Evolutionary conservation across 768 basidiomycete genomes (phyloP).

Genomic region (Brasilioporus rufonigricans): DNA sequence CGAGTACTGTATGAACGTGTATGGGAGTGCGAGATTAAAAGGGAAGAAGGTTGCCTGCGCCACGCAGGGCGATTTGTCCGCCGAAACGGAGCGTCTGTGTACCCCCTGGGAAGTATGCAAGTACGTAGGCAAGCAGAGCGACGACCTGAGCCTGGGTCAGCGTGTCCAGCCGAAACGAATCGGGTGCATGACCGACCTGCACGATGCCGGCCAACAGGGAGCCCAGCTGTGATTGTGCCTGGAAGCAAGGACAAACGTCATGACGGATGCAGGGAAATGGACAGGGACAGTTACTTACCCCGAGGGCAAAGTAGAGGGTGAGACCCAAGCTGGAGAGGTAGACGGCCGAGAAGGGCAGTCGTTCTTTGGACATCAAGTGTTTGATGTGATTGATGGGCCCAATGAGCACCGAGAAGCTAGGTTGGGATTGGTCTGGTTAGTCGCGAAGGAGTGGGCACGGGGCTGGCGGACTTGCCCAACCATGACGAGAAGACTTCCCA

Average conservation of each 20-base stretch:
- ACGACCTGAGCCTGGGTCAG: conserved; percentile 49
- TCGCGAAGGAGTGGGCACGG: not conserved
- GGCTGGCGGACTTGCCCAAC: conserved; percentile 60
- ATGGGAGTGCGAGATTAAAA: conserved; percentile 41
- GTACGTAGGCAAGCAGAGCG: conserved; percentile 82
- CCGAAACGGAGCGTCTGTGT: conserved; percentile 78
- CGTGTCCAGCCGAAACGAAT: not conserved
- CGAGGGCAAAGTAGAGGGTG: conserved; percentile 90
- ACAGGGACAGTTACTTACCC: conserved; percentile 42
- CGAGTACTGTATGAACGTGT: not conserved
- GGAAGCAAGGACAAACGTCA: not conserved
- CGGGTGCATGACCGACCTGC: conserved; percentile 47
- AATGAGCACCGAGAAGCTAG: conserved; percentile 77
- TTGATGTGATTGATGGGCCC: conserved; percentile 92
- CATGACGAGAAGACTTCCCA: conserved; percentile 94
- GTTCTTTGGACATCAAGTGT: conserved; percentile 79
- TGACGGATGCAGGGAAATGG: too few relatives aligned
- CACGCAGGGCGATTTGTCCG: conserved; percentile 75
- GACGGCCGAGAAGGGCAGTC: conserved; percentile 78
- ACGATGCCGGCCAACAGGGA: conserved; percentile 80
- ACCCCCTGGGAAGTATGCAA: conserved; percentile 95
- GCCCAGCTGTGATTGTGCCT: conserved; percentile 84
- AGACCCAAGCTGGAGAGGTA: conserved; percentile 83
- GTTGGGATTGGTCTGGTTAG: not conserved
- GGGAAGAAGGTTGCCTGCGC: conserved; percentile 81